Base-by-base conservation (phyloP, 2,329 filamentous ascomycete genomes). In the Whalleya microplaca region DNA sequence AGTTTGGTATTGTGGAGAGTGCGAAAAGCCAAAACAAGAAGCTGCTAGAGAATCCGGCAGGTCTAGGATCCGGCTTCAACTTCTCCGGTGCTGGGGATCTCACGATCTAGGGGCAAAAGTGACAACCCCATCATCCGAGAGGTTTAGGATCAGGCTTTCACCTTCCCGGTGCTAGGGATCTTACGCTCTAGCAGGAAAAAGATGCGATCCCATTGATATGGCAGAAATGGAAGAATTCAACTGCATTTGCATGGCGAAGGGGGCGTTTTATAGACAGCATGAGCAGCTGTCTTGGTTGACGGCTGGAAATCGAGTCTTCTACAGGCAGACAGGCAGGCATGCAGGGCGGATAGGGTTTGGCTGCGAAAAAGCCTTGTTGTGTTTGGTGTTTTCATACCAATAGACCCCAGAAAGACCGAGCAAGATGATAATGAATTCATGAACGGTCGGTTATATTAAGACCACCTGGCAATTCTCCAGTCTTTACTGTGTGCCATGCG, bases 1-100 rank as follows among this genome's bases (percentile, higher is more conserved):
- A 93, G 73, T 91, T 88, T 63, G 73, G 76, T 29, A 73, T 87
- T 12, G 75, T 90, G 12, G 86, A 89, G 58, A 50, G 62, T 1
- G 66, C 70, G 21, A 75, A 71, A 61, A 50, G 43, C 21, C 69
- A 68, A 46, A 64, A 45, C 54, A 66, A 61, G 53, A 69, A 68
- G 43, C 44, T 46, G 40, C 9, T 43, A 1, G 64, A 68, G 1
- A 57, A 55, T 14, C 14, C 60, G 3, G 21, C 32, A 12, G 54
- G 18, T 40, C 37, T 63, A 16, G 56, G 58, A 20, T 53, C 53
- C 14, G 51, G 62, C 14, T 66, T 62, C 12, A 51, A 55, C 51
- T 64, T 60, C 41, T 50, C 69, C 1, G 60, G 66, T 12, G 49
- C 66, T 9, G 62, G 69, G 29, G 69, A 68, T 52, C 60, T 72